These are phyloP conservation scores for Ophiostoma quercus DNA, from an alignment of 2,329 filamentous ascomycete species.

Conservation along the genomic window DNA sequence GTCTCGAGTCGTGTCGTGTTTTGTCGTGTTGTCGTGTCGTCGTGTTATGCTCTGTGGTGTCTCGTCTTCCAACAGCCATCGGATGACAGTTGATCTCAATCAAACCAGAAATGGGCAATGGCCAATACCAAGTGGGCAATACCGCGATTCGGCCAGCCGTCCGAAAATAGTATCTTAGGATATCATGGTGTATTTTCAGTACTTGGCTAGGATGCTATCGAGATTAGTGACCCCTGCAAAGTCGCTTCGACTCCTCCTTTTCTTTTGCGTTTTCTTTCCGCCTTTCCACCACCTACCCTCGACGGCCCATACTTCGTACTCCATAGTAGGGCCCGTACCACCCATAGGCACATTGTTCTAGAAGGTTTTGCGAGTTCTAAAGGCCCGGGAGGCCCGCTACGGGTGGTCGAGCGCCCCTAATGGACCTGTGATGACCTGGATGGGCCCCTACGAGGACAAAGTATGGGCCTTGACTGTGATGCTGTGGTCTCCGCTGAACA, in stretches of 20 bases:
- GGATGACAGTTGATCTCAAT: constrained; percentile 9
- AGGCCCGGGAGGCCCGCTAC: constrained; percentile 4
- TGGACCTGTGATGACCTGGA: neutral
- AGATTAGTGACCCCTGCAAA: constrained; percentile 6
- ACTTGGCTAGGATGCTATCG: neutral
- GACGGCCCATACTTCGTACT: neutral
- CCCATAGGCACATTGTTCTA: constrained; percentile 5
- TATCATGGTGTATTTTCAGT: neutral
- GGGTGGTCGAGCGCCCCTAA: neutral
- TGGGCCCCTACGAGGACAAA: neutral
- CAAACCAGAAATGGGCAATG: neutral
- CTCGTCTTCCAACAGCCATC: neutral
- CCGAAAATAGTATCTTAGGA: neutral
- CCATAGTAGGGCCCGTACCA: neutral
- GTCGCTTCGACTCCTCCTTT: neutral
- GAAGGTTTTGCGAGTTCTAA: constrained; percentile 2
- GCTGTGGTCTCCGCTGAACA: constrained; percentile 23
- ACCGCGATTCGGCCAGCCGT: neutral
- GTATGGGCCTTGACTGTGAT: neutral
- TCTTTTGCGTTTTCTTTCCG: neutral
- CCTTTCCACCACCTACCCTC: neutral
- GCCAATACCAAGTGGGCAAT: neutral
- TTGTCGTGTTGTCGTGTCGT: neutral
- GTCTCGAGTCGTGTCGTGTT: neutral
- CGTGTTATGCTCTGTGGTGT: no score